Base-by-base conservation (phyloP, 2,329 filamentous ascomycete genomes). In the Trichoderma breve region DNA sequence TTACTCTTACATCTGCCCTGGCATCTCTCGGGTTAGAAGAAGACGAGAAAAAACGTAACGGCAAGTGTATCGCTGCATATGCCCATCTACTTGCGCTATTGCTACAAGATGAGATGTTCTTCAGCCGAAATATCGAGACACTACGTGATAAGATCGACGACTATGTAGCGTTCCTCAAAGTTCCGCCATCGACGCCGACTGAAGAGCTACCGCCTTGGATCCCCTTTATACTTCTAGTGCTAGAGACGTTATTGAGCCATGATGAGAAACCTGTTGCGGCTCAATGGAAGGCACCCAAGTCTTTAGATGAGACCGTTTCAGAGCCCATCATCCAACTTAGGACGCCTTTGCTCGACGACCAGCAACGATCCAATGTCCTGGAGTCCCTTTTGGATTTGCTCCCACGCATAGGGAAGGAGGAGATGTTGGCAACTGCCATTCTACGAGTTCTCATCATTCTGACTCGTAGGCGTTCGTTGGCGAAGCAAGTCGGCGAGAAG, bases 121-220 rank as follows among this genome's bases (percentile, higher is more conserved):
- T 97, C 80, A 87, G 88, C 65, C 90, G 90, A 65, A 93, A 93
- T 21, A 82, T 95, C 21, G 88, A 91, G 32, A 90, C 91, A 47
- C 83, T 99, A 28, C 92, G 92, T 78, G 90, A 93, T 21, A 93
- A 92, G 77, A 92, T 98, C 53, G 85, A 86, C 11, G 90, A 90
- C 47, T 89, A 98, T 73, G 86, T 97, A 32, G 87, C 85, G 3
- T 98, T 98, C 80, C 88, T 99, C 76, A 91, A 92, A 76, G 84
- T 94, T 4, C 85, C 89, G 6, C 84, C 89, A 0, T 88, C 90
- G 30, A 88, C 91, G 71, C 86, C 92, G 4, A 84, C 87, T 0
- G 93, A 97, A 63, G 92, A 96, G 72, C 85, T 94, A n/a, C 93
- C 94, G 5, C 93, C 94, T 1, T 99, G 95, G 94, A 92, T 98